phyloP scores from a whole-genome alignment of 176 grass and related monocot species.

The Cocos nucifera region DNA sequence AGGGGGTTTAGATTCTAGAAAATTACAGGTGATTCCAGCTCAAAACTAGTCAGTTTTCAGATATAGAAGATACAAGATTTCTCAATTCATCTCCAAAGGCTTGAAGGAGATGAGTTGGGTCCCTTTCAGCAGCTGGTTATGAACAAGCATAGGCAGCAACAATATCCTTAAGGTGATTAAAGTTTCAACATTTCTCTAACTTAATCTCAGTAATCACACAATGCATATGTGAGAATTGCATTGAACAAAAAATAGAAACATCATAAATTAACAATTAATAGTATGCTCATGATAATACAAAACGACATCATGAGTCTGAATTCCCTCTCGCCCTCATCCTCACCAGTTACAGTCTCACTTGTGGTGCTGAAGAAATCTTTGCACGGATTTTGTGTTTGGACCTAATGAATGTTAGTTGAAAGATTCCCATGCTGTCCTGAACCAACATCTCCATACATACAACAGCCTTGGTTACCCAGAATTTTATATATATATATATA shows the following conservation, averaged over 20 bases:
- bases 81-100: background rate
- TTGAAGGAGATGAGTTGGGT: background rate
- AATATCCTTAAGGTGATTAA: background rate
- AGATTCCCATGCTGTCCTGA: background rate
- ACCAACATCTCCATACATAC: slow-evolving; percentile 16
- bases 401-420: slow-evolving; percentile 7
- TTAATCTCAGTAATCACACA: background rate
- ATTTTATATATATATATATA: background rate
- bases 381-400: background rate
- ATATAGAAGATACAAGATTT: background rate
- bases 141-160: background rate
- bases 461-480: background rate
- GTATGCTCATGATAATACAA: slow-evolving; percentile 4
- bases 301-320: background rate
- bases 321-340: background rate
- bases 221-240: background rate
- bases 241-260: background rate
- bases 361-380: background rate
- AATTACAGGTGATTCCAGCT: slow-evolving; percentile 18
- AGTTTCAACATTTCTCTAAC: background rate
- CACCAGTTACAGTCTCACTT: background rate
- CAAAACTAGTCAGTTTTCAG: background rate
- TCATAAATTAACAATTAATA: background rate
- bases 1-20: slow-evolving; percentile 22
- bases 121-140: background rate